These are phyloP conservation scores for Collariella sp. DNA, from an alignment of 495 filamentous ascomycete species.

Conservation along the genomic window DNA sequence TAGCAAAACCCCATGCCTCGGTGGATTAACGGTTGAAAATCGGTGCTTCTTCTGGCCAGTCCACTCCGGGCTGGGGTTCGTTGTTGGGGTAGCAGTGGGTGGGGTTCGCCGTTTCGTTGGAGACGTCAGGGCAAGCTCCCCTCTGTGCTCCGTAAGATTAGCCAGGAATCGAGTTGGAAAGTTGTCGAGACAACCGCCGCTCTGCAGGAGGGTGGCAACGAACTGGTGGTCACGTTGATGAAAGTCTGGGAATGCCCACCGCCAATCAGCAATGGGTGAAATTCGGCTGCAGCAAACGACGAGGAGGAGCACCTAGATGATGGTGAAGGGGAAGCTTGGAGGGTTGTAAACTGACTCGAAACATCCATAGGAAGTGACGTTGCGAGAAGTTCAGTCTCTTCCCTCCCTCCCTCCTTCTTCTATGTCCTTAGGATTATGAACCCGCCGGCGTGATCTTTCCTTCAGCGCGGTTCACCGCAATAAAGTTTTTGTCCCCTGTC, in stretches of 20 bases:
- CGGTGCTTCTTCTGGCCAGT: not conserved
- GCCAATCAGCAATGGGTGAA: constrained; percentile 4
- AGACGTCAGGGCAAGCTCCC: constrained; percentile 3
- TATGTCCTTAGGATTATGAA: not conserved
- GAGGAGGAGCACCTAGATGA: not conserved
- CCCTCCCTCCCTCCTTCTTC: not conserved
- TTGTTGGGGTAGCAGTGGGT: constrained; percentile 19
- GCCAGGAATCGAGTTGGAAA: constrained; percentile 8
- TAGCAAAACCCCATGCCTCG: not conserved
- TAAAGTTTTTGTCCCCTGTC: constrained; percentile 1
- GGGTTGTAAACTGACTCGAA: too few species aligned
- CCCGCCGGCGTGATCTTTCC: constrained; percentile 1
- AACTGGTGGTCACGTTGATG: not conserved
- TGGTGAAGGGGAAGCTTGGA: too few species aligned
- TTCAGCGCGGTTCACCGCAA: not conserved
- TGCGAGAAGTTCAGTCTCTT: too few species aligned
- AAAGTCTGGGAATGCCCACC: not conserved
- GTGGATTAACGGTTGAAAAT: constrained; percentile 1
- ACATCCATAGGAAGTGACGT: too few species aligned
- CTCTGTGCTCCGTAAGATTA: constrained; percentile 8
- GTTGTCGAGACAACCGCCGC: constrained; percentile 6
- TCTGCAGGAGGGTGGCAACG: not conserved
- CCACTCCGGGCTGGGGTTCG: constrained; percentile 2
- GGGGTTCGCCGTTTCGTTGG: constrained; percentile 21
- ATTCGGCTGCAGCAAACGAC: not conserved